Conservation (phyloP, 2,329 filamentous ascomycete species). For the Fusarium sp. region DNA sequence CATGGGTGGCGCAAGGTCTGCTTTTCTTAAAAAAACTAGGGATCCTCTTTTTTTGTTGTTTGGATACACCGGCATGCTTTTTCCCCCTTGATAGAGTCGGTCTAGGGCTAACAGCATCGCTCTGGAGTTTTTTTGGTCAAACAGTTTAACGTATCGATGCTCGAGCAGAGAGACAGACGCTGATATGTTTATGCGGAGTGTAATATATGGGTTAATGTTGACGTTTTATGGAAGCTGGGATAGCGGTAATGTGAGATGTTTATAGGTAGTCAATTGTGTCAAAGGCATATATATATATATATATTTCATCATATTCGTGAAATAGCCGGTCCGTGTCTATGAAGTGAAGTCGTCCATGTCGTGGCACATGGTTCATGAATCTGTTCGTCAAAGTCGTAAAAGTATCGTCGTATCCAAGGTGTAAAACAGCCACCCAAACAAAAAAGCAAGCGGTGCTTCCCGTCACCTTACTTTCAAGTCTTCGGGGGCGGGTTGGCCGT, state of each 20-base stretch:
- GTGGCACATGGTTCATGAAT: slow-evolving; percentile 18
- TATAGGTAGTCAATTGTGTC: slow-evolving; percentile 8
- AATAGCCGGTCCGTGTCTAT: slow-evolving; percentile 9
- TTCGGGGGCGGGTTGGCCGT: slow-evolving; percentile 51
- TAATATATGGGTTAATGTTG: neutral
- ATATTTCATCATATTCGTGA: slow-evolving; percentile 16
- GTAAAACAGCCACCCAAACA: neutral
- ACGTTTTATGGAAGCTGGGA: neutral
- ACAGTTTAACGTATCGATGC: slow-evolving; percentile 17
- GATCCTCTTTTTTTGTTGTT: slow-evolving; percentile 16
- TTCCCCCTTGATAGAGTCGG: slow-evolving; percentile 16
- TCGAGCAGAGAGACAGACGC: neutral
- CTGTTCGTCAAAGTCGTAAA: slow-evolving; percentile 34
- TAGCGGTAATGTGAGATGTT: slow-evolving; percentile 15
- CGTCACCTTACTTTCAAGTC: slow-evolving; percentile 14
- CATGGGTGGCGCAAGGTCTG: slow-evolving; percentile 20
- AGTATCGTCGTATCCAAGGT: slow-evolving; percentile 10
- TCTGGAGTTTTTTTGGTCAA: slow-evolving; percentile 38
- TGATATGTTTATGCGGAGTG: slow-evolving; percentile 1
- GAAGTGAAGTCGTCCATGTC: slow-evolving; percentile 25
- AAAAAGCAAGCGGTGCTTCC: neutral
- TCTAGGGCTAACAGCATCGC: slow-evolving; percentile 23
- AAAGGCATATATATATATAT: too few species aligned
- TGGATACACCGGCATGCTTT: slow-evolving; percentile 26
- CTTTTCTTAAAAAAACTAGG: slow-evolving; percentile 26